These are phyloP conservation scores for Fusarium scirpi DNA, from an alignment of 2,329 filamentous ascomycete species.

Conservation along the genomic window DNA sequence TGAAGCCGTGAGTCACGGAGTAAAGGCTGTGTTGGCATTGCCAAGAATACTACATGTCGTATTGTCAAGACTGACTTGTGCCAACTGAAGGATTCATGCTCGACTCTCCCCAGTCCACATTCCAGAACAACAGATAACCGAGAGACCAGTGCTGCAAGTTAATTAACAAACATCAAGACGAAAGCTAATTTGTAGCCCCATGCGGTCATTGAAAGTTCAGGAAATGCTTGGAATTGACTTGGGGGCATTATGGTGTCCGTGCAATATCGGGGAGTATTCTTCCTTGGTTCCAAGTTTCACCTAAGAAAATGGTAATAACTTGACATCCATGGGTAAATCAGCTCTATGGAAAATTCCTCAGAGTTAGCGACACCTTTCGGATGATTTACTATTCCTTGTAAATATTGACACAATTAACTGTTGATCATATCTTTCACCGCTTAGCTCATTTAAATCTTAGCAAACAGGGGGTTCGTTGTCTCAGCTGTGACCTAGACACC, in stretches of 20 bases:
- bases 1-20: background rate
- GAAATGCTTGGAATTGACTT: background rate
- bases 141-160: background rate
- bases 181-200: background rate
- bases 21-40: background rate
- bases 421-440: constrained; percentile 24
- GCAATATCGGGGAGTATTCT: constrained; percentile 9
- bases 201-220: constrained; percentile 2
- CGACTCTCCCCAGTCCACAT: background rate
- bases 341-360: background rate
- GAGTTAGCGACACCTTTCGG: background rate
- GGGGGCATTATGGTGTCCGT: constrained; percentile 4
- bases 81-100: background rate
- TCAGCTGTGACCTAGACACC: constrained; percentile 18
- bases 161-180: background rate
- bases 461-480: constrained; percentile 20
- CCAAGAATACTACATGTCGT: background rate
- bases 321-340: background rate
- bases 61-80: background rate
- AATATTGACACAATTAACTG: constrained; percentile 11
- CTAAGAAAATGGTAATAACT: constrained; percentile 6
- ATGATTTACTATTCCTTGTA: constrained; percentile 8
- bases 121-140: background rate
- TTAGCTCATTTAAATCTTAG: background rate
- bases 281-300: constrained; percentile 23